Percentiles rank a stretch among this genome's conserved stretches.
phyloP scores from a whole-genome alignment of 2,329 filamentous ascomycete genomes.

The Aspergillus novofumigatus region DNA sequence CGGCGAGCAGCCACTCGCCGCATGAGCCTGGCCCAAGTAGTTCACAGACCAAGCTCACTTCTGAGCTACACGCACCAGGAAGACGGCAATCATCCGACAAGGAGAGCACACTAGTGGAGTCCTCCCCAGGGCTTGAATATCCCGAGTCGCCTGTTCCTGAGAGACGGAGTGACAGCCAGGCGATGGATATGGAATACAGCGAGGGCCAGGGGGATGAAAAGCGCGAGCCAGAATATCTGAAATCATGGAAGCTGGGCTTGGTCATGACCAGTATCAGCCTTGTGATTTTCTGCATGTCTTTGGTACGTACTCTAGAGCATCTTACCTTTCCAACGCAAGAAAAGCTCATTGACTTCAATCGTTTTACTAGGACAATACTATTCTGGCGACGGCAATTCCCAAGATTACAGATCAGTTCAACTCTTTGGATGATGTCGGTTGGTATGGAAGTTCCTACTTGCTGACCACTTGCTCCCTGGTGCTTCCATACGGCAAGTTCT shows the following conservation, averaged over 20 bases:
- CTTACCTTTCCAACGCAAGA: not conserved
- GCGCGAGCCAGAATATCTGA: slow-evolving; percentile 1
- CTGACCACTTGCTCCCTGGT: slow-evolving; percentile 42
- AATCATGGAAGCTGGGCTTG: slow-evolving; percentile 3
- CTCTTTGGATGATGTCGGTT: slow-evolving; percentile 44
- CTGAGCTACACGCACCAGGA: not conserved
- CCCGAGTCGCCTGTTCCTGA: not conserved
- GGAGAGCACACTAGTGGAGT: slow-evolving; percentile 18
- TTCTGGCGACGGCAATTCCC: slow-evolving; percentile 46
- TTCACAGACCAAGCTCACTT: slow-evolving; percentile 5
- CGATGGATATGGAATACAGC: not conserved
- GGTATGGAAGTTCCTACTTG: slow-evolving; percentile 46
- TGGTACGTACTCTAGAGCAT: slow-evolving; percentile 1
- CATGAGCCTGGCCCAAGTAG: not conserved
- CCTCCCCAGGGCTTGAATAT: not conserved
- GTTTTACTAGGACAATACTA: slow-evolving; percentile 36
- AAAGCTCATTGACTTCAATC: not conserved
- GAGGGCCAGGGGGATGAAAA: not conserved
- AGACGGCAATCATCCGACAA: slow-evolving; percentile 17
- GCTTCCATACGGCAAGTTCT: slow-evolving; percentile 42
- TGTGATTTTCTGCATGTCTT: slow-evolving; percentile 6
- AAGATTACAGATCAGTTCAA: slow-evolving; percentile 47
- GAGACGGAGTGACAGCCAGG: not conserved
- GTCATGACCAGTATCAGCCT: slow-evolving; percentile 5
- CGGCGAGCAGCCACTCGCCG: not conserved